These are phyloP conservation scores for Pulveroboletus ravenelii DNA, from an alignment of 768 basidiomycete genomes.

Conservation along the genomic window DNA sequence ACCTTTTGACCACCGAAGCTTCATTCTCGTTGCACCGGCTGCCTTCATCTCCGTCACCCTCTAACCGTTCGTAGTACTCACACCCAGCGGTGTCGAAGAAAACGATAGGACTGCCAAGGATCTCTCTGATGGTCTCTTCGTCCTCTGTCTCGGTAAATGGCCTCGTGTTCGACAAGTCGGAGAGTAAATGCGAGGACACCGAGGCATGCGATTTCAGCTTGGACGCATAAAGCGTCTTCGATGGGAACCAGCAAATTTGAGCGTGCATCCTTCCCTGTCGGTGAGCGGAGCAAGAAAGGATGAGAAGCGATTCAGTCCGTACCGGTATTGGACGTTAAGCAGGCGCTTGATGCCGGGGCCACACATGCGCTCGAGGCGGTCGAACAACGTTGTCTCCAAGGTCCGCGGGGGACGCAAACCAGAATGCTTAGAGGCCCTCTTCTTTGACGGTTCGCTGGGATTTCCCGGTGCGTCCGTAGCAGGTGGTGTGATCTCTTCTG, in stretches of 20 bases:
- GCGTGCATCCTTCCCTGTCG: conserved; percentile 67
- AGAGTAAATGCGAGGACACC: conserved; percentile 68
- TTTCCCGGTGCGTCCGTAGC: conserved; percentile 1
- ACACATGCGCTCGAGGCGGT: conserved; percentile 86
- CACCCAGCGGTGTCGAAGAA: conserved; percentile 96
- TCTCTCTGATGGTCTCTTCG: conserved; percentile 69
- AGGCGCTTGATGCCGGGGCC: conserved; percentile 78
- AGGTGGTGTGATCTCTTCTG: conserved; percentile 13
- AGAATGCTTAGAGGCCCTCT: conserved; percentile 9
- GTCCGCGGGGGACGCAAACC: conserved; percentile 58
- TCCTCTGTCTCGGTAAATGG: conserved; percentile 32
- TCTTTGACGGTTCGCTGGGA: conserved; percentile 2
- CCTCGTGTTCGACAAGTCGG: conserved; percentile 55
- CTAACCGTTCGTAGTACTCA: conserved; percentile 84
- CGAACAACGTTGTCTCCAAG: conserved; percentile 87
- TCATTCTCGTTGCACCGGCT: conserved; percentile 95
- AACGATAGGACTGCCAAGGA: conserved; percentile 71
- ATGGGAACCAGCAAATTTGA: conserved; percentile 83
- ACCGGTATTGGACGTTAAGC: conserved; percentile 89
- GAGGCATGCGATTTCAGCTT: conserved; percentile 66
- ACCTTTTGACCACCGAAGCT: conserved; percentile 74
- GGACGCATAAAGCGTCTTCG: conserved; percentile 70
- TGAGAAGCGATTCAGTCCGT: conserved; percentile 11
- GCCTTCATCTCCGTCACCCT: conserved; percentile 80
- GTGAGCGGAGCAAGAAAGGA: background rate